Evolutionary conservation across 1,284 basidiomycete genomes (phyloP).

Genomic region (Tilletia indica): DNA sequence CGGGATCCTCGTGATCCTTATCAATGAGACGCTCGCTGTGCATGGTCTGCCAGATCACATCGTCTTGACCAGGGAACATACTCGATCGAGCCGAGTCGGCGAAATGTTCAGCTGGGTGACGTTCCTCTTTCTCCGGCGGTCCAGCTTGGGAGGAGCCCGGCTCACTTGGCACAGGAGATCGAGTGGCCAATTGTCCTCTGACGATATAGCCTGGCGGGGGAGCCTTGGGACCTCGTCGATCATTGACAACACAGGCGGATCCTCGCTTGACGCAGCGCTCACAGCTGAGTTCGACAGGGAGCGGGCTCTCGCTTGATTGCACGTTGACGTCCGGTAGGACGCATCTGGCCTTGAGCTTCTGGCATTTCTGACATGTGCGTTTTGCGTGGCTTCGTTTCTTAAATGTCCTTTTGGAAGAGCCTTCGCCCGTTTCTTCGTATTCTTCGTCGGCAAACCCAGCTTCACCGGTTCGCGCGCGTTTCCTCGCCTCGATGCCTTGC

Average conservation of each 20-base stretch:
- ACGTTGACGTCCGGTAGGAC: conserved; percentile 36
- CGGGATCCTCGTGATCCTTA: not conserved
- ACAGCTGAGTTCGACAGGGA: conserved; percentile 27
- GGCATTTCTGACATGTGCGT: conserved; percentile 36
- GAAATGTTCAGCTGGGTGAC: not conserved
- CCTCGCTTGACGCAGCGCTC: conserved; percentile 31
- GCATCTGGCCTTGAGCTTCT: conserved; percentile 36
- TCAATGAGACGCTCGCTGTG: not conserved
- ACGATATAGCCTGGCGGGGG: conserved; percentile 57
- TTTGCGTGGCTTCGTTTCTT: conserved; percentile 29
- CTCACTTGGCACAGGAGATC: not conserved
- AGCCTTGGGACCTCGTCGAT: conserved; percentile 61
- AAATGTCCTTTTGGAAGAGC: not conserved
- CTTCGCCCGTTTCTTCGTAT: not conserved
- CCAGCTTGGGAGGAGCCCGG: no score
- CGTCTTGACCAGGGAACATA: not conserved
- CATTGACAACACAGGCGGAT: conserved; percentile 31
- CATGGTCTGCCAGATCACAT: not conserved
- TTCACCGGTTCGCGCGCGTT: no score
- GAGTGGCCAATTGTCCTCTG: not conserved
- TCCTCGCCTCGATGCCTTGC: no score
- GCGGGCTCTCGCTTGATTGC: conserved; percentile 27
- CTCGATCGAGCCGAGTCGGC: not conserved
- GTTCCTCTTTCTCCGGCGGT: not conserved
- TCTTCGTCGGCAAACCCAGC: no score